These are phyloP conservation scores for Prinsepia uniflora DNA, from an alignment of 306 rosid genomes.

Conservation along the genomic window DNA sequence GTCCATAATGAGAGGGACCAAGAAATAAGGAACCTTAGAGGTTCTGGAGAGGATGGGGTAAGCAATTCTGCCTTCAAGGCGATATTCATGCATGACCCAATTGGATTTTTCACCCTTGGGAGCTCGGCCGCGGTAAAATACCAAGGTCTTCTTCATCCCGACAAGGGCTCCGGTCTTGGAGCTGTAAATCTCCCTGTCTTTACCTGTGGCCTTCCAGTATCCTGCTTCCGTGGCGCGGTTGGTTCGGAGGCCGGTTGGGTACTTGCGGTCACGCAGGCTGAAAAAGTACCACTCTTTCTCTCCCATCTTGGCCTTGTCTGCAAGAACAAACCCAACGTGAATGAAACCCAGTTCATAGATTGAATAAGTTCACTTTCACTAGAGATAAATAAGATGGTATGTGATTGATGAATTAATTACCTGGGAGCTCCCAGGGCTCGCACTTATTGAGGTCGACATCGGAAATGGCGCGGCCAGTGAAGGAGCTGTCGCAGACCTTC, in stretches of 20 bases:
- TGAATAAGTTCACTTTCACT: no score
- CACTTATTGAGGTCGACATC: slow-evolving; percentile 97
- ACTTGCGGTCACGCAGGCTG: slow-evolving; percentile 79
- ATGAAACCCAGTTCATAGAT: no score
- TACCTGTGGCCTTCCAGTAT: slow-evolving; percentile 97
- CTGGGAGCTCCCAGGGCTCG: slow-evolving; percentile 98
- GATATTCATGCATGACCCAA: slow-evolving; percentile 99
- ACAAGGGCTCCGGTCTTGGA: slow-evolving; percentile 66
- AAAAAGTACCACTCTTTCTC: slow-evolving; percentile 98
- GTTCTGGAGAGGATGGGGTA: slow-evolving; percentile 72
- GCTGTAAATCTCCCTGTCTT: slow-evolving; percentile 84
- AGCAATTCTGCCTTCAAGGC: slow-evolving; percentile 93
- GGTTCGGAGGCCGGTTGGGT: slow-evolving; percentile 84
- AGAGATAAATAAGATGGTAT: neutral
- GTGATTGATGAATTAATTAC: slow-evolving; percentile 22
- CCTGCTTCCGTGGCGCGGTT: slow-evolving; percentile 96
- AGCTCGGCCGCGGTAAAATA: slow-evolving; percentile 87
- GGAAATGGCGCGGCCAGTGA: slow-evolving; percentile 81
- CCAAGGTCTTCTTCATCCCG: slow-evolving; percentile 97
- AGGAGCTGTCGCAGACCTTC: slow-evolving; percentile 70
- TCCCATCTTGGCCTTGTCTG: slow-evolving; percentile 95
- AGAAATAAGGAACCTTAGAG: slow-evolving; percentile 48
- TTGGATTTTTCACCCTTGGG: slow-evolving; percentile 90
- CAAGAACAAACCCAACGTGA: neutral
- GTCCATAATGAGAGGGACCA: neutral